Evolutionary conservation across 2,329 filamentous ascomycete species (phyloP).

Genomic region (Ustulina deusta): DNA sequence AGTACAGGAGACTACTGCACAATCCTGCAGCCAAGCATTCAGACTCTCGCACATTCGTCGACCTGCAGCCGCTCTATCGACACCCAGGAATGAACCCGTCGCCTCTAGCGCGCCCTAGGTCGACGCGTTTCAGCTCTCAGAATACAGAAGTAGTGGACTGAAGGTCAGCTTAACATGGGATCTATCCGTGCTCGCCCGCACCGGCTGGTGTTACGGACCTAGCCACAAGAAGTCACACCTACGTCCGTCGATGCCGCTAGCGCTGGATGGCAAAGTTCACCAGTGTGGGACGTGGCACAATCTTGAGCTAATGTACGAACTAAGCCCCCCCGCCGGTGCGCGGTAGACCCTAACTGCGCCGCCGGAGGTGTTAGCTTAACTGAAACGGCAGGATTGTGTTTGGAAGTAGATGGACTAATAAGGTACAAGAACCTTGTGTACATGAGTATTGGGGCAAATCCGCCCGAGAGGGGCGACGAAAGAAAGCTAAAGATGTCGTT

Average conservation of each 20-base stretch:
- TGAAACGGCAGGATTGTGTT: constrained; percentile 8
- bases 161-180: constrained; percentile 43
- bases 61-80: constrained; percentile 48
- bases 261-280: constrained; percentile 7
- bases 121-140: constrained; percentile 43
- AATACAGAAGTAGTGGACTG: constrained; percentile 34
- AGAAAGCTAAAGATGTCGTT: not conserved
- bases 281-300: not conserved
- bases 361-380: constrained; percentile 4
- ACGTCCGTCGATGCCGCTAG: constrained; percentile 42
- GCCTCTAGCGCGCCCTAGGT: constrained; percentile 31
- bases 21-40: constrained; percentile 51
- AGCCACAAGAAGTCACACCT: constrained; percentile 50
- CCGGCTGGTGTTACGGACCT: constrained; percentile 48
- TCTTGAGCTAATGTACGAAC: constrained; percentile 2
- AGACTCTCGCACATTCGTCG: constrained; percentile 49
- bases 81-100: constrained; percentile 31
- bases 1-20: constrained; percentile 45
- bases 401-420: constrained; percentile 42
- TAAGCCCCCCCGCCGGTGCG: constrained; percentile 9
- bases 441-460: constrained; percentile 3
- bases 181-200: constrained; percentile 30
- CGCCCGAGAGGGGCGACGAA: not conserved
- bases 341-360: constrained; percentile 15
- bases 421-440: constrained; percentile 15